phyloP scores from a whole-genome alignment of 768 basidiomycete species.

The Pisolithus tinctorius region DNA sequence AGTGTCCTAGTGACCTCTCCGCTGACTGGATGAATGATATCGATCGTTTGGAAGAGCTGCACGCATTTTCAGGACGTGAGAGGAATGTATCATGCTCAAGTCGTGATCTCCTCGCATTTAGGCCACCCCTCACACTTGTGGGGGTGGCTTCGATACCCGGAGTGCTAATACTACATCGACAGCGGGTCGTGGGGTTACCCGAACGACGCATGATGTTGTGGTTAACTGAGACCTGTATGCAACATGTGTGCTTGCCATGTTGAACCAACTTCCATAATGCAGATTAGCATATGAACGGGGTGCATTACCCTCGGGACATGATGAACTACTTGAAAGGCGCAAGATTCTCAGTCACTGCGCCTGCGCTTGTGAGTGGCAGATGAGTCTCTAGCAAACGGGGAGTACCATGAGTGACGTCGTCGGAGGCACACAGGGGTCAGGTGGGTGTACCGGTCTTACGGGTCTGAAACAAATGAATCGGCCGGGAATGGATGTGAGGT shows the following conservation, averaged over 20 bases:
- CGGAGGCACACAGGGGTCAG: no score
- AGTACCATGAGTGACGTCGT: no score
- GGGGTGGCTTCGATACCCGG: constrained; percentile 37
- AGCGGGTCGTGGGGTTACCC: constrained; percentile 19
- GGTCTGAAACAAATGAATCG: no score
- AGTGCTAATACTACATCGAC: constrained; percentile 9
- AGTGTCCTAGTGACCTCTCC: constrained; percentile 23
- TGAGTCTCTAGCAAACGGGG: no score
- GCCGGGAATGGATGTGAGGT: no score
- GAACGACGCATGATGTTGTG: background rate
- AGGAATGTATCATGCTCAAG: background rate
- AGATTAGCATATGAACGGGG: background rate
- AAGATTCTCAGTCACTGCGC: constrained; percentile 24
- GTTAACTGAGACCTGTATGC: background rate
- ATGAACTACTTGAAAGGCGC: constrained; percentile 33
- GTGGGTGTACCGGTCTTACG: no score
- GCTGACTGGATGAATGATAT: constrained; percentile 27
- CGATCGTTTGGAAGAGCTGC: constrained; percentile 25
- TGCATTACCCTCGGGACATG: background rate
- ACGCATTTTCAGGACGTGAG: constrained; percentile 6
- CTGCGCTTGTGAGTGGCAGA: no score
- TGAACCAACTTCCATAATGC: constrained; percentile 18
- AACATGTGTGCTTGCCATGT: constrained; percentile 9
- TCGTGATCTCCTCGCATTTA: constrained; percentile 30
- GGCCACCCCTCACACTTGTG: constrained; percentile 38